Conservation (phyloP, 139 green algal species). For the Trebouxia sp. region DNA sequence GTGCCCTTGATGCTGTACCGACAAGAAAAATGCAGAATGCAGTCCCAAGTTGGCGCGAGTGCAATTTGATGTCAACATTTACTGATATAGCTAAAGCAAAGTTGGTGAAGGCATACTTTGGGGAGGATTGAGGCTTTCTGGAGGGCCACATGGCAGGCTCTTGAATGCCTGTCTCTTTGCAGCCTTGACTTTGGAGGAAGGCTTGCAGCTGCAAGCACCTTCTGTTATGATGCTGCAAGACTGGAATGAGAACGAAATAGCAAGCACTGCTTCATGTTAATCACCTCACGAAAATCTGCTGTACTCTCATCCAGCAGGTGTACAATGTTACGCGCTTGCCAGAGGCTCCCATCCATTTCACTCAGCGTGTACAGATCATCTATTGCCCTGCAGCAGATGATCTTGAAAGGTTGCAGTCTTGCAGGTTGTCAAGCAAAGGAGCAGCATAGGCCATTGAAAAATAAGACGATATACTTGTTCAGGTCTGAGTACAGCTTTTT, state of each 20-base stretch:
- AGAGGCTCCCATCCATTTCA: slow-evolving; percentile 24
- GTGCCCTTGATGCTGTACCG: too few species aligned
- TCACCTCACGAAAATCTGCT: slow-evolving; percentile 17
- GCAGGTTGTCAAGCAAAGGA: too few species aligned
- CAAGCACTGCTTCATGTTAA: too few species aligned
- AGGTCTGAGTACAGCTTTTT: slow-evolving; percentile 12
- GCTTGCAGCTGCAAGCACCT: slow-evolving; percentile 17
- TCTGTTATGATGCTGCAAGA: too few species aligned
- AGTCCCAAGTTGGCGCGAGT: too few species aligned
- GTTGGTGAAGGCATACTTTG: too few species aligned
- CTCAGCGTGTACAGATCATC: slow-evolving; percentile 21
- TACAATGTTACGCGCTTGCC: neutral
- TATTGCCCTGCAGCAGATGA: slow-evolving; percentile 17
- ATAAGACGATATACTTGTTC: neutral
- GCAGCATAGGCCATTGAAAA: too few species aligned
- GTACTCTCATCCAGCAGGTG: slow-evolving; percentile 30
- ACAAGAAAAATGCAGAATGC: too few species aligned
- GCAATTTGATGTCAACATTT: too few species aligned
- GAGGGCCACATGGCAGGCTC: neutral
- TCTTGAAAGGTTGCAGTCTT: neutral
- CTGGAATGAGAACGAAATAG: too few species aligned
- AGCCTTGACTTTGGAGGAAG: slow-evolving; percentile 6
- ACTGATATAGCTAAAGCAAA: too few species aligned
- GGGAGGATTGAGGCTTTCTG: slow-evolving; percentile 6
- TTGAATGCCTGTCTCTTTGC: slow-evolving; percentile 12